phyloP scores from a whole-genome alignment of 768 basidiomycete genomes.

The Phaffia australis region DNA sequence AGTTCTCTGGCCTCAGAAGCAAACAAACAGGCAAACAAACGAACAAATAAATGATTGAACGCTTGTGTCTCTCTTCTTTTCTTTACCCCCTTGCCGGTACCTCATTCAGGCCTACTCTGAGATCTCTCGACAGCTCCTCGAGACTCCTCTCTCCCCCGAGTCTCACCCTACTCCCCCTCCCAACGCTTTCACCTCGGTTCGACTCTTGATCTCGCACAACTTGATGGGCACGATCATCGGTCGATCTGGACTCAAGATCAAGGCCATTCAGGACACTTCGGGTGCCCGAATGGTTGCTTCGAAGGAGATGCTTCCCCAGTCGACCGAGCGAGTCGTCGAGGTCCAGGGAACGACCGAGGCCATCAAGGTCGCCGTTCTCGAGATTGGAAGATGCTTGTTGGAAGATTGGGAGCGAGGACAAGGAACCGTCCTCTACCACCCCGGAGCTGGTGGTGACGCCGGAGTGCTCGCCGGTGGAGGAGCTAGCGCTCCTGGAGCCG shows the following conservation, averaged over 20 bases:
- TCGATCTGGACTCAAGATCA: constrained; percentile 91
- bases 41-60: not conserved
- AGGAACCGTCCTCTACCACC: constrained; percentile 93
- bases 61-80: not conserved
- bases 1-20: not conserved
- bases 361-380: constrained; percentile 84
- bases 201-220: constrained; percentile 96
- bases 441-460: constrained; percentile 54
- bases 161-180: constrained; percentile 54
- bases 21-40: not conserved
- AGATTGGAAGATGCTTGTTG: constrained; percentile 87
- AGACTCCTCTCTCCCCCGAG: constrained; percentile 62
- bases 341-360: constrained; percentile 87
- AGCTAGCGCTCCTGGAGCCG: constrained; percentile 29
- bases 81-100: constrained; percentile 20
- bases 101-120: constrained; percentile 72
- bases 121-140: constrained; percentile 76
- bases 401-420: constrained; percentile 93
- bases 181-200: constrained; percentile 69
- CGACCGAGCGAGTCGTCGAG: constrained; percentile 96
- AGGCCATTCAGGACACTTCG: constrained; percentile 92
- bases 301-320: constrained; percentile 98
- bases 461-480: constrained; percentile 39
- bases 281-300: constrained; percentile 97
- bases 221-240: constrained; percentile 99